Evolutionary conservation across 2,329 filamentous ascomycete genomes (phyloP).

Genomic region (Calonectria crousiana): DNA sequence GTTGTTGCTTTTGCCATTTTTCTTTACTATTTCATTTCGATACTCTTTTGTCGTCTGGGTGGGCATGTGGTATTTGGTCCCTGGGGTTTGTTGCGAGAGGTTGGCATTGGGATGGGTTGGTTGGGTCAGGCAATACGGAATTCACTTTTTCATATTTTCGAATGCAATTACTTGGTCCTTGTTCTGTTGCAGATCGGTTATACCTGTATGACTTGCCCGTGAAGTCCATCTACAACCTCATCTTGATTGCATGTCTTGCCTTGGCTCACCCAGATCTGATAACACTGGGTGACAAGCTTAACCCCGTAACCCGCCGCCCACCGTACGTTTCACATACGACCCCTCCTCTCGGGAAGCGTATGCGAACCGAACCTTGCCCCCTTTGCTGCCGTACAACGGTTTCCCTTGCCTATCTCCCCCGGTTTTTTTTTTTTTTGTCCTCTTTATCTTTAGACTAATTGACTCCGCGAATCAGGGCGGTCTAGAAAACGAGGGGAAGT

Average conservation of each 20-base stretch:
- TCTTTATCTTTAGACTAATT: neutral
- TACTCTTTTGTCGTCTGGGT: slow-evolving; percentile 22
- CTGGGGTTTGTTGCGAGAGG: slow-evolving; percentile 31
- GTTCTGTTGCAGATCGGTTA: neutral
- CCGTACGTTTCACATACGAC: neutral
- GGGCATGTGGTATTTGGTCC: slow-evolving; percentile 25
- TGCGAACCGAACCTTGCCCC: neutral
- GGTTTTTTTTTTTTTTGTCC: neutral
- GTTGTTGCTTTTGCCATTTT: slow-evolving; percentile 8
- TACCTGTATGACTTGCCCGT: neutral
- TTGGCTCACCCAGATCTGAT: neutral
- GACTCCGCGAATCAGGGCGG: neutral
- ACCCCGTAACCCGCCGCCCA: neutral
- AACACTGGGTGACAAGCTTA: neutral
- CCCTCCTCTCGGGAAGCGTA: neutral
- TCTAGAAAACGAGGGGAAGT: neutral
- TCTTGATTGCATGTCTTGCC: neutral
- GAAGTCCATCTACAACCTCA: neutral
- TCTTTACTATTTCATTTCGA: neutral
- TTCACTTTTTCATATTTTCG: slow-evolving; percentile 25
- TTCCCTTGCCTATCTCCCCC: neutral
- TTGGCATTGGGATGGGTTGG: slow-evolving; percentile 33
- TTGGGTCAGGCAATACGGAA: slow-evolving; percentile 30
- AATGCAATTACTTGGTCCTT: slow-evolving; percentile 1
- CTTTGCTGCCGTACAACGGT: neutral